Conservation (phyloP, 2,329 filamentous ascomycete genomes). For the Alternaria alternata region DNA sequence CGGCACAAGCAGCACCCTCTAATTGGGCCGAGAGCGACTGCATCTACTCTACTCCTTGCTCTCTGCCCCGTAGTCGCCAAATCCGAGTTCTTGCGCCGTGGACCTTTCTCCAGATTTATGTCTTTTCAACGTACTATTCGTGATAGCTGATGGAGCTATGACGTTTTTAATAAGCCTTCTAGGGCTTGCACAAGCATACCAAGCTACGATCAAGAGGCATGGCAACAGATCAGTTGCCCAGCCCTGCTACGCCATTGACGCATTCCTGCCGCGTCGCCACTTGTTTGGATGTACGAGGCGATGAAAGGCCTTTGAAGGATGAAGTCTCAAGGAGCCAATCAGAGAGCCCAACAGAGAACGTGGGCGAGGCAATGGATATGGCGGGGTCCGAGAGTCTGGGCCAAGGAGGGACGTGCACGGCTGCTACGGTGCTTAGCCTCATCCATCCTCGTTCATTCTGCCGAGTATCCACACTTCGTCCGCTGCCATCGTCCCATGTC, state of each 20-base stretch:
- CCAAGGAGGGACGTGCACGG: conserved; percentile 8
- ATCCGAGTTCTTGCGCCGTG: too few species aligned
- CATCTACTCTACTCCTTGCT: too few species aligned
- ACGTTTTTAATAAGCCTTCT: conserved; percentile 24
- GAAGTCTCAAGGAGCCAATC: conserved; percentile 26
- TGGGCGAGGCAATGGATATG: conserved; percentile 21
- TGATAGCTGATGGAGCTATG: neutral
- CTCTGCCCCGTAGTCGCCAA: conserved; percentile 5
- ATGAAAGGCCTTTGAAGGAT: conserved; percentile 9
- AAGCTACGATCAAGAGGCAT: conserved; percentile 18
- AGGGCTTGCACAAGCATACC: conserved; percentile 28
- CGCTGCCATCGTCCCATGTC: conserved; percentile 9
- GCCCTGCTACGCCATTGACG: conserved; percentile 12
- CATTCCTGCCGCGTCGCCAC: conserved; percentile 8
- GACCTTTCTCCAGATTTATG: too few species aligned
- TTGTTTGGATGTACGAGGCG: conserved; percentile 5
- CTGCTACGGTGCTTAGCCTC: conserved; percentile 3
- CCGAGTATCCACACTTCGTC: conserved; percentile 7
- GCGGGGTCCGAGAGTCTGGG: conserved; percentile 11
- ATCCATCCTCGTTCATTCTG: conserved; percentile 1
- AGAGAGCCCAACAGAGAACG: conserved; percentile 17
- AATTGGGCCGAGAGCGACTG: conserved; percentile 14
- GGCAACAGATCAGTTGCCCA: conserved; percentile 7
- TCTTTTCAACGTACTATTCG: neutral
- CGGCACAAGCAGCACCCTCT: neutral